These are phyloP conservation scores for Poterioochromonas sp. DNA, from an alignment of 352 stramenopile genomes.

Conservation along the genomic window DNA sequence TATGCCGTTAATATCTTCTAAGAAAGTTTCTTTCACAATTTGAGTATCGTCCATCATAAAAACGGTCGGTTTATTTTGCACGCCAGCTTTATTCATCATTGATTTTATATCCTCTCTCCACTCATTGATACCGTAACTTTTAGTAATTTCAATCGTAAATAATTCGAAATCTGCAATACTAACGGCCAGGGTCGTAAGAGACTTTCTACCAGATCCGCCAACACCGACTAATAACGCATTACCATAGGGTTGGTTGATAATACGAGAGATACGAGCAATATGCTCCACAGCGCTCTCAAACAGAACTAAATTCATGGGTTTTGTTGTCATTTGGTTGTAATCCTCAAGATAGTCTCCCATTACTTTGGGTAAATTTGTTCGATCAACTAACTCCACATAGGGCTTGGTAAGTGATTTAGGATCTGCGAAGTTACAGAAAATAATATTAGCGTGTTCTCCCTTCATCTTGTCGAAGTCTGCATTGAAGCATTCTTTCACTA, in stretches of 20 bases:
- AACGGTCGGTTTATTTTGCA: conserved; percentile 71
- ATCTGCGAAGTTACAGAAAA: conserved; percentile 73
- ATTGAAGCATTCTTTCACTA: conserved; percentile 38
- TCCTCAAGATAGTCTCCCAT: conserved; percentile 85
- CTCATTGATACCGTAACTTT: conserved; percentile 77
- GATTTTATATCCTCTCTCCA: conserved; percentile 85
- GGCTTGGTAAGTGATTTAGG: conserved; percentile 47
- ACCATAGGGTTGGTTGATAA: conserved; percentile 80
- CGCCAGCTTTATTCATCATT: conserved; percentile 52
- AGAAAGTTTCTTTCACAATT: conserved; percentile 78
- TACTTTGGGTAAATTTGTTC: conserved; percentile 57
- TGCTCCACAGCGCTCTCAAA: conserved; percentile 90
- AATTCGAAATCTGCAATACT: conserved; percentile 85
- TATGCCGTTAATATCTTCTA: conserved; percentile 84
- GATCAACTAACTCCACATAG: conserved; percentile 76
- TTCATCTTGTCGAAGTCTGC: conserved; percentile 56
- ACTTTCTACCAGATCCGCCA: conserved; percentile 77
- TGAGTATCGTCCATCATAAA: conserved; percentile 85
- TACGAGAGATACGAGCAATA: conserved; percentile 75
- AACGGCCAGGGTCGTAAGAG: conserved; percentile 77
- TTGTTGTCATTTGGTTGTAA: conserved; percentile 86
- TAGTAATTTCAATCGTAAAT: conserved; percentile 90
- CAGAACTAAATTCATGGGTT: conserved; percentile 82
- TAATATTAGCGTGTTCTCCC: conserved; percentile 62
- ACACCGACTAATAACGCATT: conserved; percentile 86